Base-by-base conservation (phyloP, 352 stramenopile genomes). In the Globisporangium irregulare region DNA sequence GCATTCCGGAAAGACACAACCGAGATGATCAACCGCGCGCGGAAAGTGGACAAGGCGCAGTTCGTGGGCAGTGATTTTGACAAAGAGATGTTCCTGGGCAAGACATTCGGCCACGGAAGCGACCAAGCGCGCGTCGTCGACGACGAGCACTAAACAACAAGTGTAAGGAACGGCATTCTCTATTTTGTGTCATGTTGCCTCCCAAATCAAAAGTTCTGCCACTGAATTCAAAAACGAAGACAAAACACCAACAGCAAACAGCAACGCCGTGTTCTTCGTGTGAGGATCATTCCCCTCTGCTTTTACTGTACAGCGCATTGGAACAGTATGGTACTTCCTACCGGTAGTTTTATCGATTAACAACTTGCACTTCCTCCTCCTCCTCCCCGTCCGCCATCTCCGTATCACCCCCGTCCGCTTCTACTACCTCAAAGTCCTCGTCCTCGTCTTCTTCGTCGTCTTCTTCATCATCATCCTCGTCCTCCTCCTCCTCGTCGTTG, bases 31-130 rank as follows among this genome's bases (percentile, higher is more conserved):
- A 87, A 91, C 67, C 80, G 82, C 10, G 86, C 86, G 29, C 76
- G 88, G 55, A 94, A 96, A 62, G 88, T 96, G 15, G 86, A 96
- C 73, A 96, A 96, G 66, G 86, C 86, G 20, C 82, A 93, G 46
- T 96, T 96, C 56, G 60, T 89, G 48, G 86, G 84, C 32, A 96
- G 73, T 62, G 85, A 92, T 48, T 96, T 96, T 61, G 88, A 96
- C 68, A 90, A 88, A 59, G 82, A 91, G 58, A 86, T 94, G 64
- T 89, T 96, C 34, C 59, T 96, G 22, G 73, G 71, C 20, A 93
- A 94, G 61, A 94, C 85, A 10, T 96, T 94, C 67, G 85, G 83
- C 9, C 82, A 93, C 43, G 82, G 85, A 41, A 77, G 75, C 1
- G 80, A 94, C 71, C 79, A 78, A 41, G 81, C 72, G 53, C 83